Percentiles rank a stretch among this genome's conserved stretches.
These are phyloP conservation scores for Ogataea haglerorum DNA, from an alignment of 805 yeast genomes.

Conservation along the genomic window DNA sequence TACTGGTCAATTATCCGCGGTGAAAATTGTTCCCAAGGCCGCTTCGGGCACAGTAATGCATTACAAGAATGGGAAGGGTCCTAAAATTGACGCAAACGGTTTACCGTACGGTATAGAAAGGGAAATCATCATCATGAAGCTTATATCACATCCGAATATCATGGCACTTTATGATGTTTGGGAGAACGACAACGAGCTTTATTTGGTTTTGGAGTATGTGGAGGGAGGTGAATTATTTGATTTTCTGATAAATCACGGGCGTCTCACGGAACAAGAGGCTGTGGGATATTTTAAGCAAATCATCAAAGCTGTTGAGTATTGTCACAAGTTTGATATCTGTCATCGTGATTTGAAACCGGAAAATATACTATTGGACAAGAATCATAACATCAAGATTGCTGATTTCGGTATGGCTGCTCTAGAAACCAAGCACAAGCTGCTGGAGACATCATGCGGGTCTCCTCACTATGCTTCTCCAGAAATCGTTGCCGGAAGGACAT, in stretches of 20 bases:
- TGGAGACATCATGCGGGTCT: conserved; percentile 82
- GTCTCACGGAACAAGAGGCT: conserved; percentile 69
- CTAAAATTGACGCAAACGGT: conserved; percentile 39
- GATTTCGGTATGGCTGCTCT: conserved; percentile 91
- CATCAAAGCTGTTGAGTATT: conserved; percentile 72
- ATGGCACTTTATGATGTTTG: conserved; percentile 94
- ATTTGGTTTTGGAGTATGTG: conserved; percentile 74
- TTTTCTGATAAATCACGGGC: conserved; percentile 66
- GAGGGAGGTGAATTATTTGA: conserved; percentile 89
- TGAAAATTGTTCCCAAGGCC: conserved; percentile 74
- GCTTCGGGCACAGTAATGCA: conserved; percentile 19
- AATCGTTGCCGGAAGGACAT: conserved; percentile 71
- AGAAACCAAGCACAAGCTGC: conserved; percentile 63
- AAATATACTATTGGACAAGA: conserved; percentile 62
- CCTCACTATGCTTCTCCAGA: conserved; percentile 91
- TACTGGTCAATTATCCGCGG: conserved; percentile 78
- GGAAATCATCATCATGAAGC: conserved; percentile 95
- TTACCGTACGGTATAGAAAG: conserved; percentile 95
- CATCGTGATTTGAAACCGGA: conserved; percentile 85
- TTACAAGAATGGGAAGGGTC: conserved; percentile 24
- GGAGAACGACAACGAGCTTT: conserved; percentile 92
- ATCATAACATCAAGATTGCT: conserved; percentile 70
- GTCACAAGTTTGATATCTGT: conserved; percentile 77
- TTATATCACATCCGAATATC: conserved; percentile 89
- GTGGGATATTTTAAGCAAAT: conserved; percentile 75